Conservation (phyloP, 768 basidiomycete genomes). For the Mycena chlorophos region DNA sequence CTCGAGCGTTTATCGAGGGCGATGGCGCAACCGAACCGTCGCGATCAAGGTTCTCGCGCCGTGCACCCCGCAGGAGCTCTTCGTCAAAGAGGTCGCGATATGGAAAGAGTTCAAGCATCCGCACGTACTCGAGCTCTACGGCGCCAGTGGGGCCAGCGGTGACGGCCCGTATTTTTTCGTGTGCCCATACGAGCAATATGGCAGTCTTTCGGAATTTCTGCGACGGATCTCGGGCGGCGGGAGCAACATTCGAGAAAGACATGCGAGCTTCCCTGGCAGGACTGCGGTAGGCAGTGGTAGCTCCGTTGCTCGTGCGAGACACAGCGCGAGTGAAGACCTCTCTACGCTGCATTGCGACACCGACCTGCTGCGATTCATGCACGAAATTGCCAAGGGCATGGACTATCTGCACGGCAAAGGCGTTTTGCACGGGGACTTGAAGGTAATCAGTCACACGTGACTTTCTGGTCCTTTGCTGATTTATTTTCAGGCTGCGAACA, state of each 20-base stretch:
- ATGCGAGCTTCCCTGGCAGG: slow-evolving; percentile 20
- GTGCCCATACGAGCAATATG: slow-evolving; percentile 67
- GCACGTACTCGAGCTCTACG: slow-evolving; percentile 72
- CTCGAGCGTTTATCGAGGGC: slow-evolving; percentile 76
- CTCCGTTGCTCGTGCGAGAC: slow-evolving; percentile 14
- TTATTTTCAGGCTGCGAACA: slow-evolving; percentile 19
- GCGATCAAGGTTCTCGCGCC: slow-evolving; percentile 73
- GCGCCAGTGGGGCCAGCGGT: slow-evolving; percentile 70
- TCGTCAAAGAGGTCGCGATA: slow-evolving; percentile 66
- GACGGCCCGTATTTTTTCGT: slow-evolving; percentile 81
- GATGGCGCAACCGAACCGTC: slow-evolving; percentile 65
- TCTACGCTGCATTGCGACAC: slow-evolving; percentile 26
- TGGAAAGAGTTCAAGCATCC: slow-evolving; percentile 72
- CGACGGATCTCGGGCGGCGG: slow-evolving; percentile 23
- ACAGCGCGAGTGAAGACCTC: slow-evolving; percentile 17
- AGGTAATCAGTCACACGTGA: slow-evolving; percentile 51
- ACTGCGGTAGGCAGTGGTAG: slow-evolving; percentile 11
- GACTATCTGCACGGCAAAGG: slow-evolving; percentile 69
- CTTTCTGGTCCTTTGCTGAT: not conserved
- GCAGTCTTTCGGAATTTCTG: slow-evolving; percentile 49
- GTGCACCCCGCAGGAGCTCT: slow-evolving; percentile 60
- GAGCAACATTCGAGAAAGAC: slow-evolving; percentile 21
- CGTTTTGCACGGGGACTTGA: slow-evolving; percentile 80
- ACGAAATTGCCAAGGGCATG: slow-evolving; percentile 81
- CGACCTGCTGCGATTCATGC: slow-evolving; percentile 60